phyloP scores from a whole-genome alignment of 306 rosid species.

The Castanea sativa region DNA sequence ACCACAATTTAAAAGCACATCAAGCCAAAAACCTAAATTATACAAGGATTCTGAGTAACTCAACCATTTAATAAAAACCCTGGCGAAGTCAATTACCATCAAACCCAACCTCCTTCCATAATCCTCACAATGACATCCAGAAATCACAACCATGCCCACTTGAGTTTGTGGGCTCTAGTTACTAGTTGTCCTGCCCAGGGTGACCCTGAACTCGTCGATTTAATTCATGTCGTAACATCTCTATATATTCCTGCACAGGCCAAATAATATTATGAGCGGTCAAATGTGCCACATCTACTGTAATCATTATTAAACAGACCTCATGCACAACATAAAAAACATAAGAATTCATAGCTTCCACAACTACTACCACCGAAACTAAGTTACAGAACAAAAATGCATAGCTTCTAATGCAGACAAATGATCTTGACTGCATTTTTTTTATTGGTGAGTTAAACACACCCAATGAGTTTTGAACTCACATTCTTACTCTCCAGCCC shows the following conservation, averaged over 20 bases:
- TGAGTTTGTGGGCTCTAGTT: not conserved
- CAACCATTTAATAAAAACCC: not conserved
- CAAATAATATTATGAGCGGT: not conserved
- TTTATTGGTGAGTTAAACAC: too few relatives aligned
- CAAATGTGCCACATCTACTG: not conserved
- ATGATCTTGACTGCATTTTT: too few relatives aligned
- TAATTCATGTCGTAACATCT: conserved; percentile 54
- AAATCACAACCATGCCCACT: not conserved
- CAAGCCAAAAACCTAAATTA: conserved; percentile 18
- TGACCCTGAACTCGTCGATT: conserved; percentile 39
- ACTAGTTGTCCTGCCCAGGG: conserved; percentile 37
- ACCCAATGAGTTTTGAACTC: too few relatives aligned
- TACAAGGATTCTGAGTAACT: not conserved
- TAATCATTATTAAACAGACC: not conserved
- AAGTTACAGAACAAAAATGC: not conserved
- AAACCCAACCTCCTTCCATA: not conserved
- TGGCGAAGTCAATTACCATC: not conserved
- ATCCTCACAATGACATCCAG: not conserved
- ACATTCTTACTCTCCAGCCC: too few relatives aligned
- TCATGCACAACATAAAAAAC: too few relatives aligned
- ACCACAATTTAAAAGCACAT: not conserved
- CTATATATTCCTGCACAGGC: conserved; percentile 70
- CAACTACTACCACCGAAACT: conserved; percentile 1
- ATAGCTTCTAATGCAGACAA: too few relatives aligned
- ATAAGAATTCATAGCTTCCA: not conserved